Conservation (phyloP, 202 grass and related monocot species). For the Panicum virgatum region DNA sequence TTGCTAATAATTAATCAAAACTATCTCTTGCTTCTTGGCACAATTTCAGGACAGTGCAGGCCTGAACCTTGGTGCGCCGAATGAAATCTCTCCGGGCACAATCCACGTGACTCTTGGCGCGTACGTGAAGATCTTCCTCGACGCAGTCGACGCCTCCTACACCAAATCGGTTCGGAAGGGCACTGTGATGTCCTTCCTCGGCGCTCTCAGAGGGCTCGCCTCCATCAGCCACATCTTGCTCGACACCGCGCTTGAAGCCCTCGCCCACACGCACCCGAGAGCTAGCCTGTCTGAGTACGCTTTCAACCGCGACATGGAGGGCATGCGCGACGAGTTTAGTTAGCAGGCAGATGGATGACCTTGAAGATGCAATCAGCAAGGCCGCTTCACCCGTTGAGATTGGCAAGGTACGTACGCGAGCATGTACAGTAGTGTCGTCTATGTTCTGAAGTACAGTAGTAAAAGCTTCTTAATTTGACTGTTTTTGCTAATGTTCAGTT, state of each 20-base stretch:
- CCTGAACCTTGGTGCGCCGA: not conserved
- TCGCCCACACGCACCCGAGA: not conserved
- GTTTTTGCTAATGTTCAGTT: not conserved
- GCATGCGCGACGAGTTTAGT: slow-evolving; percentile 2
- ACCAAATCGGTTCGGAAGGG: not conserved
- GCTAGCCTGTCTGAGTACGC: slow-evolving; percentile 5
- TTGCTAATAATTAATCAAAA: not conserved
- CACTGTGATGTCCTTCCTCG: not conserved
- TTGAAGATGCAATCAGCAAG: not conserved
- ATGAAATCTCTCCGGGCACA: slow-evolving; percentile 17
- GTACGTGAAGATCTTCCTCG: slow-evolving; percentile 6
- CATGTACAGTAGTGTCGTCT: not conserved
- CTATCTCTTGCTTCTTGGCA: not conserved
- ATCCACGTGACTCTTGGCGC: not conserved
- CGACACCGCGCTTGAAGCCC: slow-evolving; percentile 16
- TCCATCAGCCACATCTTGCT: slow-evolving; percentile 37
- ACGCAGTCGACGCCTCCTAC: not conserved
- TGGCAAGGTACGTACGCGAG: not conserved
- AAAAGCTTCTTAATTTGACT: not conserved
- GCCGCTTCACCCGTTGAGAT: not conserved
- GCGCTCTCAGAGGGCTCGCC: slow-evolving; percentile 21
- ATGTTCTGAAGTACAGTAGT: too few species aligned
- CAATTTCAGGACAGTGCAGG: not conserved
- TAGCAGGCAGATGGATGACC: not conserved
- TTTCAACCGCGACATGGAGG: slow-evolving; percentile 26